Evolutionary conservation across 139 green algal genomes (phyloP), one percentile per base, ranked within the genome.

Genomic region (Volvox africanus): DNA sequence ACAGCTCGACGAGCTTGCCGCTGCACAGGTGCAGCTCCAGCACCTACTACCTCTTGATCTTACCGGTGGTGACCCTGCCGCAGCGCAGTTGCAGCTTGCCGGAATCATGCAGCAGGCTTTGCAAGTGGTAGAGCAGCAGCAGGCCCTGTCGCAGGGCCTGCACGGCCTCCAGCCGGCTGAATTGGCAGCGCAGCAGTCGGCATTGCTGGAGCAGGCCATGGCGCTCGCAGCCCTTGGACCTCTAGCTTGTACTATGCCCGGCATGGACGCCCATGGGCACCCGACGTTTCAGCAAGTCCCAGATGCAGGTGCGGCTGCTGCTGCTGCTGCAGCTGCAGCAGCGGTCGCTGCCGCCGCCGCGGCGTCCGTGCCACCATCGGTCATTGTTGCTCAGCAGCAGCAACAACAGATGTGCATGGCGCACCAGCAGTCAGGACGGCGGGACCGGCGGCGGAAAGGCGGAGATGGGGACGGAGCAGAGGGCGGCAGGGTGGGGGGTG

Each of bases 61-160:
- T 13, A 26, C 14, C 30, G 50, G 30, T 1, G 30, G 24, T 5
- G 86, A 90, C 84, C 21, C 83, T 5, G 36, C 83, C 67, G 83
- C 83, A 16, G 69, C 84, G 37, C 84, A 89, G 1, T 26, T 89
- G 33, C 84, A 89, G 21, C 73, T 90, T 0, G 73, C 86, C 0
- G 73, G 73, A 28, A 71, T 90, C 30, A 83, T 90, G 86, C 86
- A 90, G 86, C 86, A 90, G 50, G 86, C 86, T 18, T 20, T 90
- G 71, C 73, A 83, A 55, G 85, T 62, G 44, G 73, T 83, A 44
- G 86, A 84, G 86, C 73, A 90, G 30, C 86, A 90, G 30, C 35
- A 62, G 65, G 22, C 21, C 24, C 5, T 17, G 65, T 62, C 44
- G 61, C 81, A 80, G 50, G 69, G 32, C 21, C 9, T 78, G 50